Conservation (phyloP, 306 rosid genomes). For the Cotoneaster glaucophyllus region DNA sequence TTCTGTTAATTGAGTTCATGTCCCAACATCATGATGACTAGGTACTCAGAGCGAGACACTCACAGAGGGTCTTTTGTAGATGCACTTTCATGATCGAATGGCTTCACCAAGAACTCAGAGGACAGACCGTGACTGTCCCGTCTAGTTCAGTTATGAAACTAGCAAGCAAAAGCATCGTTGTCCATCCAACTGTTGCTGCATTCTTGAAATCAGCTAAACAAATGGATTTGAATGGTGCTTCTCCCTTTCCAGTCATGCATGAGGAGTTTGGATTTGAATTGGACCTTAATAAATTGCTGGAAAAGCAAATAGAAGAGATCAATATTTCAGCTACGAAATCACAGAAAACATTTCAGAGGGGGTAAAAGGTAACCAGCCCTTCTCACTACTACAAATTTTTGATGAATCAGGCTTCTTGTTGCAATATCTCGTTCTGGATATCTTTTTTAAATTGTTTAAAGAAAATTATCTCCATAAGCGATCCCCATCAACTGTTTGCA, state of each 20-base stretch:
- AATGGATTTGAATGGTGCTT: not conserved
- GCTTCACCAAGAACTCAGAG: conserved; percentile 16
- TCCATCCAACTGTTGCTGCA: conserved; percentile 10
- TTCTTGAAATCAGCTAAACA: conserved; percentile 14
- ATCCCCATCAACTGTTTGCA: not conserved
- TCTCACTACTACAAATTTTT: not conserved
- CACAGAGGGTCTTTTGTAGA: conserved; percentile 12
- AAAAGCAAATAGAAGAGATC: conserved; percentile 17
- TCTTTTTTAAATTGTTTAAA: not conserved
- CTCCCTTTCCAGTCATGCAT: conserved; percentile 2
- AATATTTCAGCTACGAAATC: not conserved
- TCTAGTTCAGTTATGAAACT: conserved; percentile 23
- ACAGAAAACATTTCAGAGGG: not conserved
- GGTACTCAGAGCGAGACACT: conserved; percentile 15
- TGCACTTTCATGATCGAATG: conserved; percentile 14
- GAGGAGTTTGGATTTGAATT: conserved; percentile 6
- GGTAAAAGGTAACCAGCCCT: conserved; percentile 9
- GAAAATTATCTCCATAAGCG: not conserved
- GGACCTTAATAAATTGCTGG: conserved; percentile 5
- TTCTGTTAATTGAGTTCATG: conserved; percentile 6
- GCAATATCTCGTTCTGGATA: not conserved
- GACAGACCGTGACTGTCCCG: conserved; percentile 2
- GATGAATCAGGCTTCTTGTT: not conserved
- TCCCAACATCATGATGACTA: conserved; percentile 2
- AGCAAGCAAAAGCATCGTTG: conserved; percentile 3